Evolutionary conservation across 345 rosid genomes (phyloP).

Genomic region (Eucalyptus leucophloia): DNA sequence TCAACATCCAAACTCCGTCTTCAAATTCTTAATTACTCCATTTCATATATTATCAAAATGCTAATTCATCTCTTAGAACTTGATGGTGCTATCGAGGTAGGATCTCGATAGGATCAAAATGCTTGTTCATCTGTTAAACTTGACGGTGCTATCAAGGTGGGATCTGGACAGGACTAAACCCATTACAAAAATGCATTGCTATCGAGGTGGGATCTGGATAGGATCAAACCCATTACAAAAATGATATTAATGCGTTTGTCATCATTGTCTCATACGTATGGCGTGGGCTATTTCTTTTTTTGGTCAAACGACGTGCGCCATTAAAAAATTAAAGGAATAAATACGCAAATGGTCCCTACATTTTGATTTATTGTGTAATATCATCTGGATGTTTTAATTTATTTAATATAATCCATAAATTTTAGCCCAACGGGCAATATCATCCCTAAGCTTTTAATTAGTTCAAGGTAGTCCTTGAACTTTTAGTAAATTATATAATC

Average conservation of each 20-base stretch:
- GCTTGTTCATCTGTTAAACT: not conserved
- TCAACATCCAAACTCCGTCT: not conserved
- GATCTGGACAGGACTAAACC: not conserved
- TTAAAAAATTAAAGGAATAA: not conserved
- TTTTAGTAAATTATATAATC: not conserved
- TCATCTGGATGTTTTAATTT: not conserved
- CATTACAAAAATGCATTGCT: not conserved
- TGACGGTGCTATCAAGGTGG: not conserved
- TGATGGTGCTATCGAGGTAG: not conserved
- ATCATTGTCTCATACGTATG: not conserved
- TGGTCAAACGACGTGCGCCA: not conserved
- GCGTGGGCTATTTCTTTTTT: not conserved
- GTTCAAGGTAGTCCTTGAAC: rapidly evolving
- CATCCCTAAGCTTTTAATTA: rapidly evolving
- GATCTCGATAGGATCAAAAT: not conserved
- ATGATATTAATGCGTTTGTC: not conserved
- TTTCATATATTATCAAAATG: not conserved
- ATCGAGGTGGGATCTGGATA: not conserved
- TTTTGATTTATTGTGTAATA: not conserved
- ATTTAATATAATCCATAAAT: not conserved
- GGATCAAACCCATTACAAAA: not conserved
- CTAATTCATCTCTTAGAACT: not conserved
- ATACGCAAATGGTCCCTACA: not conserved
- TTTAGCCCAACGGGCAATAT: rapidly evolving
- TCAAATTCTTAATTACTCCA: not conserved